Evolutionary conservation across 2,329 filamentous ascomycete species (phyloP), one percentile per base, ranked within the genome.

Genomic region (Fusarium sp.): DNA sequence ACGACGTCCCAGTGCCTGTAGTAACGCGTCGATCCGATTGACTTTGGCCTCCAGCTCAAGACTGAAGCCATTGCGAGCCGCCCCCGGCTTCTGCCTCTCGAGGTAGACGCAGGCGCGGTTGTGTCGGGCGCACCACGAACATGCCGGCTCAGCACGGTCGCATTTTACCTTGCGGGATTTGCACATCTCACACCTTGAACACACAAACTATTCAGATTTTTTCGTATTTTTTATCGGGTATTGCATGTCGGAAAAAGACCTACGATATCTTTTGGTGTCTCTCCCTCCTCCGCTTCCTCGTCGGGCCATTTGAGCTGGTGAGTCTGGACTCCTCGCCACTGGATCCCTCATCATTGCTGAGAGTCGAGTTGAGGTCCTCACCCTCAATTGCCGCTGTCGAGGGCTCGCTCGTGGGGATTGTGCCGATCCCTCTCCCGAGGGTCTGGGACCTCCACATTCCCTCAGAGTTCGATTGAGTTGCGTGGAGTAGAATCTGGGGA

Each of bases 101-200:
- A 90, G 90, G 79, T 94, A 94, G 79, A 92, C 90, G 79, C 92
- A 94, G 47, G 86, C 76, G 73, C 92, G 89, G 67, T 88, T 88
- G 81, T 94, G 93, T 60, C 91, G 89, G 59, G 89, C 83, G 80
- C 92, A 94, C 92, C 92, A 94, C 25, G 91, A 91, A 81, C 92
- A 94, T n/a, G 88, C 87, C 2, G 88, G 88, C 75, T 90, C 88
- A 36, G 85, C 84, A 65, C 88, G 86, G 77, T 90, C 88, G 76
- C 84, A 86, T 72, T 85, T 85, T 29, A 86, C 84, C 75, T 86
- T 86, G 54, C 84, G 81, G 29, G 83, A 83, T 77, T 86, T 86
- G 80, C 84, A 86, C 56, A 85, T 79, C 76, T 86, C 84, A 74
- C 84, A 85, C 84, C 85, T 71, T 42, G 9, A 35, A 27, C 6